Evolutionary conservation across 139 green algal species (phyloP).

Genomic region (Gonium pectorale): DNA sequence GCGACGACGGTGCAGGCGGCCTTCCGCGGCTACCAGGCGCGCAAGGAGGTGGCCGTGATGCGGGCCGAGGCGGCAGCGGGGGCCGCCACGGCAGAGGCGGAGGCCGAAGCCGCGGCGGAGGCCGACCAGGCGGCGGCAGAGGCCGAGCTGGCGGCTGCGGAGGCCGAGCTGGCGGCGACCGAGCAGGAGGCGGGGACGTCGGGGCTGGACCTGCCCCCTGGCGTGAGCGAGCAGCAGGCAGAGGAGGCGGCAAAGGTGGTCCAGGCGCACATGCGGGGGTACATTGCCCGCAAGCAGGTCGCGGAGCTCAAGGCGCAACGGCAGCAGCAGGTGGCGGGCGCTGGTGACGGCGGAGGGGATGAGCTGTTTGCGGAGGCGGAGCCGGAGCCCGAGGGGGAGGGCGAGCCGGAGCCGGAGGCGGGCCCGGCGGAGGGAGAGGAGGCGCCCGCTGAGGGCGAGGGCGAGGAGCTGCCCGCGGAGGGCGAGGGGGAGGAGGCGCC

Average conservation of each 20-base stretch:
- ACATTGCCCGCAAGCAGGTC: constrained; percentile 28
- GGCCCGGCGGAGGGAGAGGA: not conserved
- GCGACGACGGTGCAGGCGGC: constrained; percentile 74
- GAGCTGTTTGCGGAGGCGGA: not conserved
- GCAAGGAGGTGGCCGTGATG: constrained; percentile 63
- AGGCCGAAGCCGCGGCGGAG: not conserved
- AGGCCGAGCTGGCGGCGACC: not conserved
- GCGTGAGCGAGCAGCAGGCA: constrained; percentile 18
- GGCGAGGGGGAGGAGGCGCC: not conserved
- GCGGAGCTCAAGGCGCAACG: not conserved
- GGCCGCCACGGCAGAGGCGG: not conserved
- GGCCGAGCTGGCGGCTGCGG: not conserved
- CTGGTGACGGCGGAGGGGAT: not conserved
- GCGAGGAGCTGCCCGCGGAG: not conserved
- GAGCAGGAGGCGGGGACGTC: constrained; percentile 38
- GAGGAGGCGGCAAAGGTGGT: not conserved
- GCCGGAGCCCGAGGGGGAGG: not conserved
- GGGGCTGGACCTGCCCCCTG: not conserved
- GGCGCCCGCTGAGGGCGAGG: not conserved
- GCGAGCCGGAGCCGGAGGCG: not conserved
- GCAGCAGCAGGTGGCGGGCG: not conserved
- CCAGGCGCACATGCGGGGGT: constrained; percentile 23
- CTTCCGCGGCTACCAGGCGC: constrained; percentile 73
- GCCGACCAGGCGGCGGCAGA: not conserved
- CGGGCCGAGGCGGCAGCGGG: not conserved